Evolutionary conservation across 2,329 filamentous ascomycete genomes (phyloP), one percentile per base, ranked within the genome.

Genomic region (Pleomassaria siparia): DNA sequence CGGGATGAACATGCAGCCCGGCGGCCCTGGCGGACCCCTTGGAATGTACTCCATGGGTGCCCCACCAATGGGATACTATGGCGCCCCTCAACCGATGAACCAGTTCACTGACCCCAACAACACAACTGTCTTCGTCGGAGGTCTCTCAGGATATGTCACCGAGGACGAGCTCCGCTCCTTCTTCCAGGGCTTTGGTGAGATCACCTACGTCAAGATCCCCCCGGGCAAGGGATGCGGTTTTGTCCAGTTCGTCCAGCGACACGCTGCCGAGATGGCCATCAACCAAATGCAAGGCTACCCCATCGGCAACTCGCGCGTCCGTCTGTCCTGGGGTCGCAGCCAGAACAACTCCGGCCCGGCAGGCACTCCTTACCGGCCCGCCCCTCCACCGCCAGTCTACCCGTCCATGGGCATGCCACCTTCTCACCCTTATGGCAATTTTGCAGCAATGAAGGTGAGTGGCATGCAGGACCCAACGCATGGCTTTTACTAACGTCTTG

Each of bases 241-340:
- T 70, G 94, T 99, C 50, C 94, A 99, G 75, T 99, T 99, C 64
- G 94, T 99, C 47, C 94, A 99, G 78, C 91, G 94, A 59, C 94
- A 99, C 67, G 94, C 94, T 44, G 94, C 94, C 12, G 94, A 99
- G 78, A 99, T 99, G 94, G 94, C 94, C 60, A 99, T 99, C 82
- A 99, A 99, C 78, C 94, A 99, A 77, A 99, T 99, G 94, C 94
- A 99, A 76, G 94, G 94, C 52, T 99, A 99, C 72, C 94, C 94
- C 20, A 99, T 99, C 66, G 94, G 94, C 46, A 99, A 99, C 81
- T 97, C 92, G 39, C 91, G 94, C 58, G 94, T 99, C 50, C 91
- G 94, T 65, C 83, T 99, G 59, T 96, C 90, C 72, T 99, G 94
- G 94, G 94, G 94, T 55, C 89, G 94, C 56, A 95, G 89, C 46